Evolutionary conservation across 2,329 filamentous ascomycete genomes (phyloP).

Genomic region (Claviceps quebecensis): DNA sequence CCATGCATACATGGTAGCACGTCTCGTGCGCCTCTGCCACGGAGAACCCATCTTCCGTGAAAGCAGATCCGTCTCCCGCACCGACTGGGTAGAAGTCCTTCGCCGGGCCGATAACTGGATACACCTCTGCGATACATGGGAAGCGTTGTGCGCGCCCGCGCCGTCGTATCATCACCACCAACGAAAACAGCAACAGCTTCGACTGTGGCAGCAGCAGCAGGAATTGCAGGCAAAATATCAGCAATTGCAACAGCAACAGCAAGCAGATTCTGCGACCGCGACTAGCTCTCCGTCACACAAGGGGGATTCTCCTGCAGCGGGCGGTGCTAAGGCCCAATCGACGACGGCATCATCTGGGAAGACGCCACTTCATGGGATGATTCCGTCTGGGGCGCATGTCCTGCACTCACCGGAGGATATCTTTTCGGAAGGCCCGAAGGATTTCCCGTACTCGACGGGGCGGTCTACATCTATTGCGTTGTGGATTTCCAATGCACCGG

Average conservation of each 20-base stretch:
- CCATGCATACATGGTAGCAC: conserved; percentile 70
- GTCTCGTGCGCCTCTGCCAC: conserved; percentile 58
- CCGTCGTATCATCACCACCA: background rate
- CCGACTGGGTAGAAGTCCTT: conserved; percentile 70
- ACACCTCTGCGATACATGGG: conserved; percentile 51
- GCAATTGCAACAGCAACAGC: background rate
- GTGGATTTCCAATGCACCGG: conserved; percentile 52
- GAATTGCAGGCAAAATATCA: background rate
- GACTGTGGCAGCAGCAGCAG: background rate
- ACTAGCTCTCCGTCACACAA: background rate
- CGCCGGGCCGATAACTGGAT: conserved; percentile 54
- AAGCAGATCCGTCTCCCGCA: conserved; percentile 54
- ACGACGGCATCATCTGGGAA: conserved; percentile 2
- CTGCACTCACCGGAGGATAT: background rate
- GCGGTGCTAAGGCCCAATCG: background rate
- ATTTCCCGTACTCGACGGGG: conserved; percentile 57
- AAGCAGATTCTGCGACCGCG: background rate
- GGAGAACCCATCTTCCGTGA: conserved; percentile 71
- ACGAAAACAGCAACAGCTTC: background rate
- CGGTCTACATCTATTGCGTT: conserved; percentile 52
- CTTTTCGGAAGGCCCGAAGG: conserved; percentile 35
- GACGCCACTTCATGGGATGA: too few species aligned
- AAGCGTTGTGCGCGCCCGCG: conserved; percentile 48
- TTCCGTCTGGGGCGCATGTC: too few species aligned
- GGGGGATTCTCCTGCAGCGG: conserved; percentile 19